Evolutionary conservation across 257 asterid species (phyloP).

Genomic region (Solanum acaule): DNA sequence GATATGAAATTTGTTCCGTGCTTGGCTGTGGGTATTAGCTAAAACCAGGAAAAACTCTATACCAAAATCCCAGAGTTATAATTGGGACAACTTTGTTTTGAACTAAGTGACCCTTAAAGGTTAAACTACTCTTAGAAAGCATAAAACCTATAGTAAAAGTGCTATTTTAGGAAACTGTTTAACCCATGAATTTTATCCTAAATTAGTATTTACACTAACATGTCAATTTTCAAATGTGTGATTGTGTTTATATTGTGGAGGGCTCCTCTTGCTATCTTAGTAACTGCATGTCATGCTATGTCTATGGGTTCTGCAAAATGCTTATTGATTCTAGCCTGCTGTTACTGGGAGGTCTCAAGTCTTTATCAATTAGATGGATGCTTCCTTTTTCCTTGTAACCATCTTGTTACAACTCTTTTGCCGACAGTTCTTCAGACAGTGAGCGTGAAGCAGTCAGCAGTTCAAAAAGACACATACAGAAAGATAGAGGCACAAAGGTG

Average conservation of each 20-base stretch:
- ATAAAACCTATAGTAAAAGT: not conserved
- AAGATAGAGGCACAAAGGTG: slow-evolving; percentile 63
- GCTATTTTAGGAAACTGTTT: not conserved
- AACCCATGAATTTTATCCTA: not conserved
- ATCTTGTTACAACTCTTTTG: not conserved
- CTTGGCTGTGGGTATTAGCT: not conserved
- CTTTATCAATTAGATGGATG: not conserved
- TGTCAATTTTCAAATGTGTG: not conserved
- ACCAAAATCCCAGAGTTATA: not conserved
- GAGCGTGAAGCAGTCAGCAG: slow-evolving; percentile 48
- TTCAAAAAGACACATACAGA: slow-evolving; percentile 58
- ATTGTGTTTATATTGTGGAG: not conserved
- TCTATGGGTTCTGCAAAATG: no score
- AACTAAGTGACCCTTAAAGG: not conserved
- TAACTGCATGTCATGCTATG: not conserved
- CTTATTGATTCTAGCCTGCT: no score
- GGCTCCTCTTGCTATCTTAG: not conserved
- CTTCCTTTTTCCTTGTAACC: not conserved
- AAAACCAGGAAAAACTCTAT: not conserved
- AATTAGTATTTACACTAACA: not conserved
- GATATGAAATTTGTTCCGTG: not conserved
- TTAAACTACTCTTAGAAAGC: not conserved
- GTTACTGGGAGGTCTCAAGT: no score
- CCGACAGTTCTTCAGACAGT: slow-evolving; percentile 58
- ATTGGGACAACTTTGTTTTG: not conserved